Evolutionary conservation across 371 early-diverging fungal genomes (phyloP), one percentile per base, ranked within the genome.

Genomic region (Mortierella polycephala): DNA sequence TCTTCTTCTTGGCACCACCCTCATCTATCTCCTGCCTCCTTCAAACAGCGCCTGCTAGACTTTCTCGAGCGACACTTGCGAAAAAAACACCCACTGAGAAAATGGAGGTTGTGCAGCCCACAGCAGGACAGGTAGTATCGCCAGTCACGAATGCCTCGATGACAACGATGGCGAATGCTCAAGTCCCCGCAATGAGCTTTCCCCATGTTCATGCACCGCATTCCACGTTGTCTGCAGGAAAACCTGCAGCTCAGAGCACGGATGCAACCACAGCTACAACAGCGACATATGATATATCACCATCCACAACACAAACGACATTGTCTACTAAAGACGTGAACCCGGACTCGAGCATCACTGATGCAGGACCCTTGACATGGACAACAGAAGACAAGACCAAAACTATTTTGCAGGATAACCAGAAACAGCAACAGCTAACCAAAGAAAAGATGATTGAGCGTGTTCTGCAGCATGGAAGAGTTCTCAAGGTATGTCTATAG

Each of bases 401-500:
- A 51, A 16, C 14, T 6, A 18, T 18, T 18, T 18, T 20, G 51
- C 20, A 9, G 14, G 9, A 18, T 3, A 16, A 1, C 4, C 51
- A 21, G 6, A n/a, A 18, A 0, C 20, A 51, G 51, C 51, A 21
- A 8, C 51, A 51, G 51, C 16, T 9, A 18, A 53, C 51, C 56
- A 74, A 69, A 40, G 75, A 75, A 49, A 46, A 47, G 37, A 58
- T 58, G 46, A 69, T 69, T 44, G 65, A 61, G 7, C 62, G 58
- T 58, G 67, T 74, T 9, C 60, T 74, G 12, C 64, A 68, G 56
- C 68, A 63, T n/a, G 64, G 66, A 45, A 70, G 62, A 46, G 58
- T 75, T 41, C 55, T 69, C 21, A 75, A 75, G 75, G 75, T 75
- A 64, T 30, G 30, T 30, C 30, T 30, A 30, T 30, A 30, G n/a